These are phyloP conservation scores for Petasospora rhodanensis DNA, from an alignment of 1,139 yeast species.

Conservation along the genomic window DNA sequence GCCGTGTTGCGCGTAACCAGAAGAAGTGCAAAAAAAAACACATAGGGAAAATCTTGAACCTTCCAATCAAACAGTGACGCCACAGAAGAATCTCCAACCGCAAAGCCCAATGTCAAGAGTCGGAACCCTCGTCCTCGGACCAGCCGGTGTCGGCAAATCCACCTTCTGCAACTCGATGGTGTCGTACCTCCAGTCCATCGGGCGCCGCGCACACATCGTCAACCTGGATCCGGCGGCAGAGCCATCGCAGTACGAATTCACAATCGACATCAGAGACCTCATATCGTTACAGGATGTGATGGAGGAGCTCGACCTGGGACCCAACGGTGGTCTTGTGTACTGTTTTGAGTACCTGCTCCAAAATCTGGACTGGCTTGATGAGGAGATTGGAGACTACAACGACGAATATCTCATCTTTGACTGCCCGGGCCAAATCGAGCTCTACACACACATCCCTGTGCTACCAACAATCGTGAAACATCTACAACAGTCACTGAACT, in stretches of 20 bases:
- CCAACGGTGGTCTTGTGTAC: constrained; percentile 90
- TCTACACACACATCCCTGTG: constrained; percentile 92
- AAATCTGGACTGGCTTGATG: constrained; percentile 94
- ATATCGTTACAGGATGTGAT: constrained; percentile 93
- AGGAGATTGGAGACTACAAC: constrained; percentile 87
- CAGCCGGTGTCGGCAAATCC: constrained; percentile 95
- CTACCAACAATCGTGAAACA: constrained; percentile 85
- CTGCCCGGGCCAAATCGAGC: constrained; percentile 97
- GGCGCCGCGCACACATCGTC: constrained; percentile 91
- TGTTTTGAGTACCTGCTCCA: constrained; percentile 87
- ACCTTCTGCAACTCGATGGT: constrained; percentile 89
- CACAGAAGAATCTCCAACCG: no score
- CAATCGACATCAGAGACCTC: constrained; percentile 87
- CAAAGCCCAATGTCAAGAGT: constrained; percentile 93
- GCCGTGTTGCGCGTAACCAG: background rate
- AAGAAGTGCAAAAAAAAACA: background rate
- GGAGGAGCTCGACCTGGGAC: constrained; percentile 92
- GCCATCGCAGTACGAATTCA: constrained; percentile 84
- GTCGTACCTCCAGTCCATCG: constrained; percentile 82
- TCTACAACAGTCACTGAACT: constrained; percentile 70
- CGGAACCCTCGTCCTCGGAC: constrained; percentile 93
- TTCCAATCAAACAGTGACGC: no score
- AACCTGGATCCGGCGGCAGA: constrained; percentile 98
- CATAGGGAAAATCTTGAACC: no score
- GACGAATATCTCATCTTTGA: constrained; percentile 94